phyloP scores from a whole-genome alignment of 306 rosid genomes.

The Lagenaria siceraria region DNA sequence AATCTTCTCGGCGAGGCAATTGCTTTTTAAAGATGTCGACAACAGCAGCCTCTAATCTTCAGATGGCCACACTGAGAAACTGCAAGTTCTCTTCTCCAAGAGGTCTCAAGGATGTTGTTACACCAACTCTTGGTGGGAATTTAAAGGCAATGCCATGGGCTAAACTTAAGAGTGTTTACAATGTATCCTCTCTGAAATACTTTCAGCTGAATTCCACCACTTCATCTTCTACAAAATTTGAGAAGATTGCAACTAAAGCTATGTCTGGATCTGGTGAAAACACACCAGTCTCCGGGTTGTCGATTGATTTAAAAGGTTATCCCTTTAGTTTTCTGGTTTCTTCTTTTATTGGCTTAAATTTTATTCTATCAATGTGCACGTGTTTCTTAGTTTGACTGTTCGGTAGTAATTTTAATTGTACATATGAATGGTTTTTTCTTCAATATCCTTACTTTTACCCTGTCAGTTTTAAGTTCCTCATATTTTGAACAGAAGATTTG shows the following conservation, averaged over 20 bases:
- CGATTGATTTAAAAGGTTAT: constrained; percentile 70
- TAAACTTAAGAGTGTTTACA: constrained; percentile 44
- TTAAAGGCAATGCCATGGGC: constrained; percentile 25
- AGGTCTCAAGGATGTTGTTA: not conserved
- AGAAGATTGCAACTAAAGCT: constrained; percentile 41
- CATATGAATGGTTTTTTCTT: not conserved
- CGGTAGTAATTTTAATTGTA: not conserved
- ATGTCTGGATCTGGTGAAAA: constrained; percentile 35
- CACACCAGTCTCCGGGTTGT: constrained; percentile 50
- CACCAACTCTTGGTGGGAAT: constrained; percentile 24
- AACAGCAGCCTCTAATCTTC: constrained; percentile 42
- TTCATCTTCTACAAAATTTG: constrained; percentile 22
- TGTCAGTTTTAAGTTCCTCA: not conserved
- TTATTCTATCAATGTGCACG: not conserved
- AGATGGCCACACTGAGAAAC: constrained; percentile 39
- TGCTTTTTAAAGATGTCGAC: constrained; percentile 41
- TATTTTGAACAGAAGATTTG: not conserved
- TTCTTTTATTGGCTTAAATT: not conserved
- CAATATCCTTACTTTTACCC: not conserved
- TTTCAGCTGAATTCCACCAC: constrained; percentile 25
- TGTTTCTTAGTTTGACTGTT: not conserved
- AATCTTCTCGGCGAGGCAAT: constrained; percentile 11
- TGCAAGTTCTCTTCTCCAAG: constrained; percentile 31
- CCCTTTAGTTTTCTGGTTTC: not conserved
- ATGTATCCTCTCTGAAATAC: constrained; percentile 35